Evolutionary conservation across 2,329 filamentous ascomycete species (phyloP).

Genomic region (Aspergillus tamarii): DNA sequence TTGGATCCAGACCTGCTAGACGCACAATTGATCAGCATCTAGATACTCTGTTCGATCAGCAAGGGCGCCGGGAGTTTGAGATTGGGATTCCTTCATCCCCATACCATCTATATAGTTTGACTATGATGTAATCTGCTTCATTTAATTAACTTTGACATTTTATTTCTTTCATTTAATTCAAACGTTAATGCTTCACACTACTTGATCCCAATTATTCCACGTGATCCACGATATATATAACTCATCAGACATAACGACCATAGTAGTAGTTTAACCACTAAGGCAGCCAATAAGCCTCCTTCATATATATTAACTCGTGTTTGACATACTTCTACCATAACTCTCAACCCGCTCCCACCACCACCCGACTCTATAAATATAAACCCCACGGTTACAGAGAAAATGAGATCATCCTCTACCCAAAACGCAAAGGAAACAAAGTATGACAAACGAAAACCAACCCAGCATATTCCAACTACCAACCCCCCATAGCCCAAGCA

Average conservation of each 20-base stretch:
- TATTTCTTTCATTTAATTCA: background rate
- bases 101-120: slow-evolving; percentile 5
- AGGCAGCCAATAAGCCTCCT: background rate
- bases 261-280: background rate
- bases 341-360: background rate
- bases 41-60: slow-evolving; percentile 5
- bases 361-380: background rate
- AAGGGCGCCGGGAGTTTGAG: slow-evolving; percentile 6
- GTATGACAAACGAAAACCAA: background rate
- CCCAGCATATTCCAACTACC: background rate
- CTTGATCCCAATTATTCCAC: background rate
- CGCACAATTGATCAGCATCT: background rate
- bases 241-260: background rate
- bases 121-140: slow-evolving; percentile 5
- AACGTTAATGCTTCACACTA: background rate
- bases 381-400: background rate
- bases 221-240: background rate
- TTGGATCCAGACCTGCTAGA: slow-evolving; percentile 62
- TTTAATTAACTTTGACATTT: background rate
- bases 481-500: background rate
- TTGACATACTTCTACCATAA: no score
- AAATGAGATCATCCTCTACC: background rate
- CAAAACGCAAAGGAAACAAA: background rate
- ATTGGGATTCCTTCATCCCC: background rate
- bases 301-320: background rate